phyloP scores from a whole-genome alignment of 106 monocot genomes.

The Platanthera guangdongensis region DNA sequence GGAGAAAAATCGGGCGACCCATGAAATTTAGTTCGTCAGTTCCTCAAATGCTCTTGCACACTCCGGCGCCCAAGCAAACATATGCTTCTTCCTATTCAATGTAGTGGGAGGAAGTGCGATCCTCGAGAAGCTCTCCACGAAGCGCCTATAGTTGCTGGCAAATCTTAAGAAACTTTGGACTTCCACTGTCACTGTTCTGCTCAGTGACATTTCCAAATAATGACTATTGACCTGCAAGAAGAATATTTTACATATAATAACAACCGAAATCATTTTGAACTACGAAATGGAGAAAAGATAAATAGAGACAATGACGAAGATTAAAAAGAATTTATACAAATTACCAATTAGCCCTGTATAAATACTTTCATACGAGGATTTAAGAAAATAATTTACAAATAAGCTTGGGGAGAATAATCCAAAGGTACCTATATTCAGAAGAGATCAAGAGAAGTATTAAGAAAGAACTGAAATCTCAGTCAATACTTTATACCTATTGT shows the following conservation, averaged over 20 bases:
- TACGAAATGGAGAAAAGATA: not conserved
- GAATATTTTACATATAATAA: not conserved
- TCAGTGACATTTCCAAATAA: constrained; percentile 46
- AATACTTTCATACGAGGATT: constrained; percentile 61
- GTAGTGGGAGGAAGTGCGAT: no score
- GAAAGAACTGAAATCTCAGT: not conserved
- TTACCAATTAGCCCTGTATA: constrained; percentile 68
- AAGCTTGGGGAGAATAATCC: constrained; percentile 71
- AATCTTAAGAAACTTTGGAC: not conserved
- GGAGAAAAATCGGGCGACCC: no score
- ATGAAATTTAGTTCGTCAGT: no score
- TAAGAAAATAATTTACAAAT: constrained; percentile 74
- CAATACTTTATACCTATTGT: not conserved
- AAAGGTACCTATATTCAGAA: constrained; percentile 45
- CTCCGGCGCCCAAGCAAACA: no score
- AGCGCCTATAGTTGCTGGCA: no score
- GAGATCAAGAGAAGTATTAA: not conserved
- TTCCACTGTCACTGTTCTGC: constrained; percentile 31
- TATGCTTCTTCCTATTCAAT: no score
- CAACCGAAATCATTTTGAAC: not conserved
- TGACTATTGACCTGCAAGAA: constrained; percentile 48
- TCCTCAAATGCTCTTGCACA: no score
- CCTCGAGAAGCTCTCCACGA: no score
- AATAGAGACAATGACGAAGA: not conserved
- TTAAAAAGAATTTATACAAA: not conserved